These are phyloP conservation scores for Vigna radiata DNA, from an alignment of 306 rosid genomes.

Conservation along the genomic window DNA sequence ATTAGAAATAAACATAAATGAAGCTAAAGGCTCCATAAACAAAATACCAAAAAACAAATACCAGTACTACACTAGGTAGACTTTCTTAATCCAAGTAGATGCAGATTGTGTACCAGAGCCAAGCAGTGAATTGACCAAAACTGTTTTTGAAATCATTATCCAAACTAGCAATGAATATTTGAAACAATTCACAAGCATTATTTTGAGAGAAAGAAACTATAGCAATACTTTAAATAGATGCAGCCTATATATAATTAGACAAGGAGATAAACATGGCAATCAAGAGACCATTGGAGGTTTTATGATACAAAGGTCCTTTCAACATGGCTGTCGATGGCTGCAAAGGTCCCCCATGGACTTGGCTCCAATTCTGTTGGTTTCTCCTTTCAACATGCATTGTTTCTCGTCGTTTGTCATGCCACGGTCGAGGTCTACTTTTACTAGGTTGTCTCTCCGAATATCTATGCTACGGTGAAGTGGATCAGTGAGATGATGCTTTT, in stretches of 20 bases:
- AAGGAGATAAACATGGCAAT: background rate
- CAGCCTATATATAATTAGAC: background rate
- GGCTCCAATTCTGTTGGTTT: constrained; percentile 58
- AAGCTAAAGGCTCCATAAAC: no score
- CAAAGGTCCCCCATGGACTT: constrained; percentile 51
- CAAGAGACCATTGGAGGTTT: background rate
- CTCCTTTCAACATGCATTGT: constrained; percentile 73
- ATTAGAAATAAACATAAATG: no score
- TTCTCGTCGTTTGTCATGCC: constrained; percentile 74
- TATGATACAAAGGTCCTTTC: background rate
- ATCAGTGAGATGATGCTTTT: no score
- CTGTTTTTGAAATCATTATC: no score
- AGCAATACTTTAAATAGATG: background rate
- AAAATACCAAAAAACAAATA: no score
- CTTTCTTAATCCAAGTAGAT: background rate
- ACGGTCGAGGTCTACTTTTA: constrained; percentile 78
- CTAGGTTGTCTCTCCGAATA: constrained; percentile 60
- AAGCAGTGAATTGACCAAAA: no score
- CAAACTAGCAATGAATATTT: no score
- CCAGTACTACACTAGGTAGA: no score
- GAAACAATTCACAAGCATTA: no score
- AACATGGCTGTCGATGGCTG: constrained; percentile 44
- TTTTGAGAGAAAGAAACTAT: background rate
- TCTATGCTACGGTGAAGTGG: constrained; percentile 66
- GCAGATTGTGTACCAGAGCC: background rate